Base-by-base conservation (phyloP, 1,284 basidiomycete species). In the Lentinula novae-zelandiae region DNA sequence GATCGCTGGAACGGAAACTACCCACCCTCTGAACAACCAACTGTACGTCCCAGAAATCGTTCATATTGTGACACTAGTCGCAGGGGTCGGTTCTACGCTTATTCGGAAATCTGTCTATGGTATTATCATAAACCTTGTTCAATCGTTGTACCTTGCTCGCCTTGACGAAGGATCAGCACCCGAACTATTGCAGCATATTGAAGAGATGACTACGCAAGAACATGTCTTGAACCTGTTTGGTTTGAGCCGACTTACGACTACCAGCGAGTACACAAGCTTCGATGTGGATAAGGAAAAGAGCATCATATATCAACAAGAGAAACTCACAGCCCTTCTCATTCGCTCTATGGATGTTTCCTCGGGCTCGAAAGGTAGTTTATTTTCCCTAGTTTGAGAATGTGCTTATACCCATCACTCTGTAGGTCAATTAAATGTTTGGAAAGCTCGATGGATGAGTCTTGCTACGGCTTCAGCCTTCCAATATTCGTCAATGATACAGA, bases 391-490 rank as follows among this genome's bases (percentile, higher is more conserved):
- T 20, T 60, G 46, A 48, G 15, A 31, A 7, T 42, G 38, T 34
- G 38, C 40, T 58, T 44, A 40, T 22, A 48, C 40, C 61, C 51
- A 36, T 57, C 62, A 36, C 15, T 34, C 31, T 55, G 5, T 57
- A 94, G 95, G 93, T 57, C 78, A 95, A 9, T 78, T 93, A 46
- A 98, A 98, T 70, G 86, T 92, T 13, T 98, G 96, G 95, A 84
- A 92, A 61, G 93, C 95, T 31, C 82, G 95, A 44, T 95, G 95
- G 92, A 94, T 95, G 86, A 89, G 93, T 59, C 75, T 98, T 58
- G 86, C 95, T n/a, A 92, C 93, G 0, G 88, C 93, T 1, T 94
- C 90, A 0, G 94, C 95, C 20, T 97, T 98, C 80, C 95, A 97
- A 72, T 85, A 93, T 61, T 95, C 93, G 12, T 92, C 94, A 0